Evolutionary conservation across 345 rosid genomes (phyloP), one percentile per base, ranked within the genome.

Genomic region (Citrus mangshanensis): DNA sequence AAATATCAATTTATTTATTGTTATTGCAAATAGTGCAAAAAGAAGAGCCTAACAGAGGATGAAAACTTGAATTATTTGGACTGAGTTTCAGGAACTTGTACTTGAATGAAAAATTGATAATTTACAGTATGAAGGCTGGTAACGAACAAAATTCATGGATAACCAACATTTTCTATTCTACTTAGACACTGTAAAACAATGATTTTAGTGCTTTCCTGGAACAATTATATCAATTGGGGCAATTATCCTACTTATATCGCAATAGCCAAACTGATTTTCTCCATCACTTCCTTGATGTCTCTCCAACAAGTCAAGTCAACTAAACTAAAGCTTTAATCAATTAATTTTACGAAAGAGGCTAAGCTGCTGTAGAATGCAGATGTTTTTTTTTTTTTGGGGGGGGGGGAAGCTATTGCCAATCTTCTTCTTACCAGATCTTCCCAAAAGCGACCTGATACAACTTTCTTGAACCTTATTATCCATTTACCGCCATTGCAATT

Each of bases 401-500:
- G 18, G 14, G 19, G 6, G 7, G 40, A 7, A 42, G 27, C 9
- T 25, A 22, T 54, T 9, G 18, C 25, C 54, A 34, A 30, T 27
- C 60, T 72, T 80, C 95, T 91, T 82, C 95, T 91, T 82, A 94
- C 99, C 94, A 94, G 79, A 86, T 94, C 99, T 87, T 94, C 98
- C 98, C 99, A 97, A 81, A 93, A 97, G 82, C 96, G 98, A 58
- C 97, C 95, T 1, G 98, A 93, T 68, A 97, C 98, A 81, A 87
- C 93, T 87, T 94, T 94, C 67, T 93, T 87, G 88, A 97, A 97
- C 61, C 98, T 87, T 76, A 94, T 90, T 84, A 94, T 97, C 99
- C 99, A 97, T 88, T 97, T 94, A 58, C 98, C 99, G 78, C 99
- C 98, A 72, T 83, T 94, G 87, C 92, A 87, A 84, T 97, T 97